Evolutionary conservation across 371 early-diverging fungal genomes (phyloP).

Genomic region (Lichtheimia corymbifera): DNA sequence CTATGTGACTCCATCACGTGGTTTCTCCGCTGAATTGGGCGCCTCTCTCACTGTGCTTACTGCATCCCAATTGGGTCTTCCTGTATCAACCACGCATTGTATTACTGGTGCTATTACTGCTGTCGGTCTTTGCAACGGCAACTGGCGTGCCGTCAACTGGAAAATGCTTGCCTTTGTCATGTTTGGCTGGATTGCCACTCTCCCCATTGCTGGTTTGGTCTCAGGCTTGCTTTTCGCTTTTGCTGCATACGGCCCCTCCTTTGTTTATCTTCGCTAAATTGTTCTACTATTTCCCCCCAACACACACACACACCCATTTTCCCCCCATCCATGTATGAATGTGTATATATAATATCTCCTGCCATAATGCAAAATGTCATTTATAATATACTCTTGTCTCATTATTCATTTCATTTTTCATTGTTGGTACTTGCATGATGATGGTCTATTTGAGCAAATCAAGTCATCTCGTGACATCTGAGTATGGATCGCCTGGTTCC

Average conservation of each 20-base stretch:
- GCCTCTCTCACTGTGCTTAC: constrained; percentile 86
- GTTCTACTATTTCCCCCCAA: too few species aligned
- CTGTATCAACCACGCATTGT: constrained; percentile 90
- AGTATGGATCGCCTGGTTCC: too few species aligned
- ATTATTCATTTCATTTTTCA: too few species aligned
- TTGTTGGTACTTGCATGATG: too few species aligned
- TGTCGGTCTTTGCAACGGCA: constrained; percentile 82
- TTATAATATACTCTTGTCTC: too few species aligned
- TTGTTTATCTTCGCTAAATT: constrained; percentile 3
- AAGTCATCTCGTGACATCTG: too few species aligned
- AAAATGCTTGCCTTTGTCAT: constrained; percentile 69
- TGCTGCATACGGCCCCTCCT: constrained; percentile 55
- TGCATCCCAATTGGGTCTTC: constrained; percentile 79
- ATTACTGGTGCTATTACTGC: constrained; percentile 84
- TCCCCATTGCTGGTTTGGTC: constrained; percentile 74
- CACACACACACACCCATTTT: too few species aligned
- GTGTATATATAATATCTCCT: too few species aligned
- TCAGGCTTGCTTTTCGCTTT: constrained; percentile 73
- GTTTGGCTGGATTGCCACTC: constrained; percentile 80
- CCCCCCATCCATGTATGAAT: too few species aligned
- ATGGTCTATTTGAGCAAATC: too few species aligned
- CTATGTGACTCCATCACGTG: constrained; percentile 83
- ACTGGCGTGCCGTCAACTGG: constrained; percentile 78
- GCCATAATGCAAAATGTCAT: too few species aligned
- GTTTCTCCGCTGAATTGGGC: constrained; percentile 83